A percentile compares a stretch with the other conserved stretches of the same genome.
Conservation (phyloP, 2,329 filamentous ascomycete species). For the Lachnellula arida region DNA sequence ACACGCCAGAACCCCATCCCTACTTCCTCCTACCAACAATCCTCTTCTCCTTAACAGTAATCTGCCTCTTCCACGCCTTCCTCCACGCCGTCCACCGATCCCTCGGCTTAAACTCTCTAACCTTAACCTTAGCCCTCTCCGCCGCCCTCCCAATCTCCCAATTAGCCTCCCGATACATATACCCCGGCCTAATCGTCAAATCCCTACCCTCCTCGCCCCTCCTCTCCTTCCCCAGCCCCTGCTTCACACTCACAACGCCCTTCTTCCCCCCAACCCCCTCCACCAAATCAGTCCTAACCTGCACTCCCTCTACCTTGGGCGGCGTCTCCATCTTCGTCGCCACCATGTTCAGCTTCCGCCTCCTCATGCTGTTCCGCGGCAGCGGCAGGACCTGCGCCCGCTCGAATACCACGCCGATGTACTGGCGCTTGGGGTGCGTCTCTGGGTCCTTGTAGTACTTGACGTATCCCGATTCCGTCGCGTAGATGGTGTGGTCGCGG, state of each 20-base stretch:
- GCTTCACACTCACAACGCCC: constrained; percentile 10
- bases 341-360: constrained; percentile 71
- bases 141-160: constrained; percentile 62
- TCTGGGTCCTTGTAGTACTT: constrained; percentile 92
- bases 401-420: constrained; percentile 89
- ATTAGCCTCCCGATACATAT: constrained; percentile 62
- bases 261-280: constrained; percentile 8
- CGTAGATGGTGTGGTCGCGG: constrained; percentile 92
- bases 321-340: constrained; percentile 42
- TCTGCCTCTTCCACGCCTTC: constrained; percentile 48
- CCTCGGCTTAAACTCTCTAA: constrained; percentile 52
- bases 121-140: constrained; percentile 54
- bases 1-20: constrained; percentile 3
- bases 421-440: constrained; percentile 80
- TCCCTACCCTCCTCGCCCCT: constrained; percentile 33
- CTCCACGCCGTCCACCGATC: constrained; percentile 59
- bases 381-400: constrained; percentile 76
- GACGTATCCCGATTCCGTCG: constrained; percentile 81
- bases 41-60: constrained; percentile 48
- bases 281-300: constrained; percentile 11
- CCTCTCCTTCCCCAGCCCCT: constrained; percentile 19
- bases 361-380: constrained; percentile 66
- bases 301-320: constrained; percentile 6
- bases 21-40: constrained; percentile 39
- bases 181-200: constrained; percentile 47